phyloP scores from a whole-genome alignment of 2,329 filamentous ascomycete genomes.

The Aspergillus calidoustus region DNA sequence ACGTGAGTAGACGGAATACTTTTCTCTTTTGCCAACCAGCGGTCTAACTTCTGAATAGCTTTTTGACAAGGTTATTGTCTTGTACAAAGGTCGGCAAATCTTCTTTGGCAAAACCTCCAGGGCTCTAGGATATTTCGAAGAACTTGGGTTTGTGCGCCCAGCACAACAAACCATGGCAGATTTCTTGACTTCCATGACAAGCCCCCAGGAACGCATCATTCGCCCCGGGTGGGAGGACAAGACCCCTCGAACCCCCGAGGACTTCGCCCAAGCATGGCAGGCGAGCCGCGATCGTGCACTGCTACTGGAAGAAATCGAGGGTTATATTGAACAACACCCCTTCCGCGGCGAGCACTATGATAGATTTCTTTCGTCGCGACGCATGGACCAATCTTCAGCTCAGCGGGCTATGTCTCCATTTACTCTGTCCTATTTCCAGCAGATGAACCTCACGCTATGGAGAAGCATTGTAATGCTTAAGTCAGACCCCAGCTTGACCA shows the following conservation, averaged over 20 bases:
- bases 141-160: conserved; percentile 33
- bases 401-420: conserved; percentile 27
- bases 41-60: not conserved
- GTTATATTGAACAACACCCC: not conserved
- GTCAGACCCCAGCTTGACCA: not conserved
- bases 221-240: conserved; percentile 54
- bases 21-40: not conserved
- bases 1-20: not conserved
- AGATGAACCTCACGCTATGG: not conserved
- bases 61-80: conserved; percentile 68
- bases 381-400: too few relatives aligned
- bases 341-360: too few relatives aligned
- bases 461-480: not conserved
- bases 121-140: conserved; percentile 67
- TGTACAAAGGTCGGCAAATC: conserved; percentile 55
- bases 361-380: too few relatives aligned
- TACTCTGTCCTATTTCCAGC: not conserved
- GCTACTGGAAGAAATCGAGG: not conserved
- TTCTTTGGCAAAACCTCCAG: conserved; percentile 58
- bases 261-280: conserved; percentile 56
- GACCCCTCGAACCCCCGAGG: conserved; percentile 68
- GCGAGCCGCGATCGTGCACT: not conserved
- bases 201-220: conserved; percentile 60
- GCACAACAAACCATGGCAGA: conserved; percentile 6
- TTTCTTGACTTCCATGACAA: conserved; percentile 49